A percentile compares a stretch with the other conserved stretches of the same genome.
Conservation (phyloP, 495 filamentous ascomycete genomes). For the Aspergillus bertholletiae region DNA sequence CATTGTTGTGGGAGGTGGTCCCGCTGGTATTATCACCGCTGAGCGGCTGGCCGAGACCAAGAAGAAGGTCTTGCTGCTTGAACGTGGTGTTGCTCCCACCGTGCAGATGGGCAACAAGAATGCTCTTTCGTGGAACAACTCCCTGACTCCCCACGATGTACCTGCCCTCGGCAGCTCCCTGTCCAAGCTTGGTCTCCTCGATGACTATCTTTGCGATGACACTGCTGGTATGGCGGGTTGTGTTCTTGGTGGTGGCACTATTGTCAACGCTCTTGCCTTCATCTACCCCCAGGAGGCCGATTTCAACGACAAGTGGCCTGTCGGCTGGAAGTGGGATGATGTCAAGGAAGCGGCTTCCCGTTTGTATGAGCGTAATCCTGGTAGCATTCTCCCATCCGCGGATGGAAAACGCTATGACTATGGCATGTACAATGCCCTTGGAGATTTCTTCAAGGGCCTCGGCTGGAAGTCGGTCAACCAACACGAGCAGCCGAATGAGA, state of each 20-base stretch:
- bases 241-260: constrained; percentile 73
- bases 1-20: constrained; percentile 21
- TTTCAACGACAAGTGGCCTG: constrained; percentile 69
- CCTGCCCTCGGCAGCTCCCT: constrained; percentile 60
- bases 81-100: constrained; percentile 23
- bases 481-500: constrained; percentile 54
- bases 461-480: constrained; percentile 60
- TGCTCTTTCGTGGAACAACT: constrained; percentile 19
- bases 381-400: constrained; percentile 60
- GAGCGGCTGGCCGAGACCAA: constrained; percentile 61
- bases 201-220: constrained; percentile 57
- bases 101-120: constrained; percentile 11
- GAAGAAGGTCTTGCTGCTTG: constrained; percentile 28
- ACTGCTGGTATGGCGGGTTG: constrained; percentile 76
- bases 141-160: constrained; percentile 67
- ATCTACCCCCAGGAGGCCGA: constrained; percentile 56
- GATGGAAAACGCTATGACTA: constrained; percentile 67
- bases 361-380: constrained; percentile 63
- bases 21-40: constrained; percentile 39
- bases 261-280: constrained; percentile 65
- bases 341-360: constrained; percentile 49
- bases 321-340: constrained; percentile 63
- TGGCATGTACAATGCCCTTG: constrained; percentile 56
- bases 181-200: constrained; percentile 63
- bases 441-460: constrained; percentile 41